These are phyloP conservation scores for Diaporthe ilicicola DNA, from an alignment of 2,329 filamentous ascomycete genomes.

Conservation along the genomic window DNA sequence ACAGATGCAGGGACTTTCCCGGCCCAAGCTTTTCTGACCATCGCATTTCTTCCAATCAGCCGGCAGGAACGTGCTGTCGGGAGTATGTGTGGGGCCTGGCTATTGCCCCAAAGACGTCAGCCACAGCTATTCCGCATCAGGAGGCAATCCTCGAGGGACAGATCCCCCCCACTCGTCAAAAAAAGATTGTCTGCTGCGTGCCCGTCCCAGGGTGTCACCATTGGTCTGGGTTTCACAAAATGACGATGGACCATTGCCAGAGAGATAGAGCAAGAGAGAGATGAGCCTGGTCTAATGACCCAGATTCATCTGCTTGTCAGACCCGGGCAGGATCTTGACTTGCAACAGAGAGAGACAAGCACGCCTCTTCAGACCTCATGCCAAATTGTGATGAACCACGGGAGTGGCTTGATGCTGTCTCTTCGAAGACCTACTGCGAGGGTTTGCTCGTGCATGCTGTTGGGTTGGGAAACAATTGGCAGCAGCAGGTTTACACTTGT, in stretches of 20 bases:
- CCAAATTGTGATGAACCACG: background rate
- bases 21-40: conserved; percentile 24
- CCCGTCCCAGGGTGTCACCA: conserved; percentile 10
- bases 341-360: conserved; percentile 27
- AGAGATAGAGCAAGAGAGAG: background rate
- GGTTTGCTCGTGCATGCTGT: background rate
- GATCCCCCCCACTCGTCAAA: conserved; percentile 20
- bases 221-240: conserved; percentile 14
- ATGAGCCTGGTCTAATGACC: conserved; percentile 12
- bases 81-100: conserved; percentile 14
- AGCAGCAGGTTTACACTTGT: background rate
- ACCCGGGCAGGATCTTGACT: conserved; percentile 23
- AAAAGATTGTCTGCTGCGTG: conserved; percentile 17
- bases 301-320: conserved; percentile 29
- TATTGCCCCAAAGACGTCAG: conserved; percentile 23
- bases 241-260: conserved; percentile 2
- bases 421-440: background rate
- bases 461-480: background rate
- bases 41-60: conserved; percentile 32
- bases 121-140: conserved; percentile 33
- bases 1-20: conserved; percentile 9
- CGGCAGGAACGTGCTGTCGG: conserved; percentile 17
- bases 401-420: conserved; percentile 10
- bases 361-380: background rate
- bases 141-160: conserved; percentile 34